Percentiles rank a stretch among this genome's conserved stretches.
phyloP scores from a whole-genome alignment of 805 yeast genomes.

The Yamadazyma sp. region DNA sequence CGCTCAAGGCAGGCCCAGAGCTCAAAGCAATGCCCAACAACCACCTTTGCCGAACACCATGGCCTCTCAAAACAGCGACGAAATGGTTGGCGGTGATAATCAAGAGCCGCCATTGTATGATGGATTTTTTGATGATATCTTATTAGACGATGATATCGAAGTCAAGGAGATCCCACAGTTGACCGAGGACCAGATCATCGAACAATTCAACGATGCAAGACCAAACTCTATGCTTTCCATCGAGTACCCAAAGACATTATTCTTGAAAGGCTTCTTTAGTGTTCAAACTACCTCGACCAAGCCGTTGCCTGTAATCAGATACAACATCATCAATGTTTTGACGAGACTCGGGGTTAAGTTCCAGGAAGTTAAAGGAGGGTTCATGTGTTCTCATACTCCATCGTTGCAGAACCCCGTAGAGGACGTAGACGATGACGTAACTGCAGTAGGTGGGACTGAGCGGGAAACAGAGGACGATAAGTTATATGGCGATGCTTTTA shows the following conservation, averaged over 20 bases:
- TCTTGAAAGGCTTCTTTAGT: conserved; percentile 88
- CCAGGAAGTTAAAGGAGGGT: conserved; percentile 92
- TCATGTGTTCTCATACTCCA: conserved; percentile 73
- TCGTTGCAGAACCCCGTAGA: conserved; percentile 31
- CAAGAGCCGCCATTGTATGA: conserved; percentile 27
- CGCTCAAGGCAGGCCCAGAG: conserved; percentile 28
- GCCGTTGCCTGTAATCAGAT: conserved; percentile 83
- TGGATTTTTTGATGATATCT: conserved; percentile 59
- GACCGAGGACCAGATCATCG: conserved; percentile 42
- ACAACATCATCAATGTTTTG: conserved; percentile 76
- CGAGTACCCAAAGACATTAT: conserved; percentile 87
- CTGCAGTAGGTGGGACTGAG: conserved; percentile 10
- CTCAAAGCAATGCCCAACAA: conserved; percentile 19
- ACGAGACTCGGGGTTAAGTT: conserved; percentile 74
- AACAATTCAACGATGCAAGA: conserved; percentile 52
- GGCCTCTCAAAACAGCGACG: conserved; percentile 48
- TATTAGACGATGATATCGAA: conserved; percentile 37
- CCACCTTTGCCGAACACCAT: conserved; percentile 48
- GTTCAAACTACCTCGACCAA: conserved; percentile 95
- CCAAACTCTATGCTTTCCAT: conserved; percentile 89
- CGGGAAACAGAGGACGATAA: conserved; percentile 31
- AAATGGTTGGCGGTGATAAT: conserved; percentile 32
- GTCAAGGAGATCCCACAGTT: conserved; percentile 34
- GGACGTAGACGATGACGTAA: conserved; percentile 3
- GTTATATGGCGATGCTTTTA: conserved; percentile 42